These are phyloP conservation scores for Colletotrichum higginsianum DNA, from an alignment of 2,329 filamentous ascomycete species.

Conservation along the genomic window DNA sequence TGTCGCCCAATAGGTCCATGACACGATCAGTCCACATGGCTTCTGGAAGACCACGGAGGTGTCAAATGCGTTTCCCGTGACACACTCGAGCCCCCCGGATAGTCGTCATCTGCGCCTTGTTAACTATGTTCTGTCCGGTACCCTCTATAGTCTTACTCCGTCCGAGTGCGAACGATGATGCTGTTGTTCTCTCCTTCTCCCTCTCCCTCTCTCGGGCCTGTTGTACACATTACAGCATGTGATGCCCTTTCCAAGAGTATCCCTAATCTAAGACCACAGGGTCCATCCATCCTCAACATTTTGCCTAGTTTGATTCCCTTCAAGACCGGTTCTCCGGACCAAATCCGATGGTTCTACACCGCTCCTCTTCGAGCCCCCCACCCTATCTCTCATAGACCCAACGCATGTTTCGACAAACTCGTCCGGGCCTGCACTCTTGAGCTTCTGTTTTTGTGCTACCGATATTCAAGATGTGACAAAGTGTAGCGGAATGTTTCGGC, in stretches of 20 bases:
- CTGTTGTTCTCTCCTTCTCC: too few species aligned
- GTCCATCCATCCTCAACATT: constrained; percentile 6
- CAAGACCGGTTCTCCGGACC: background rate
- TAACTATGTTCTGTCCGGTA: too few species aligned
- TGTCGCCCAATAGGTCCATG: constrained; percentile 33
- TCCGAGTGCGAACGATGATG: too few species aligned
- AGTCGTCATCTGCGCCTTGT: too few species aligned
- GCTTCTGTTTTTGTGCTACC: constrained; percentile 9
- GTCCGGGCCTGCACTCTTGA: constrained; percentile 21
- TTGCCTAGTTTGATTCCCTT: constrained; percentile 6
- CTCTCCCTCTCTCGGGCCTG: too few species aligned
- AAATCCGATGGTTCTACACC: constrained; percentile 31
- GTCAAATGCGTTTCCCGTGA: constrained; percentile 36
- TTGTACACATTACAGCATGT: too few species aligned
- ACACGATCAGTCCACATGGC: constrained; percentile 29
- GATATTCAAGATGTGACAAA: constrained; percentile 6
- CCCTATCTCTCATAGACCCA: constrained; percentile 10
- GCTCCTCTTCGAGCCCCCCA: constrained; percentile 25
- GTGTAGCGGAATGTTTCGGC: too few species aligned
- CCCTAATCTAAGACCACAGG: background rate
- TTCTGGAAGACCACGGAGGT: constrained; percentile 37
- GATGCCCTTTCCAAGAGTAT: too few species aligned
- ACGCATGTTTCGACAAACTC: constrained; percentile 28
- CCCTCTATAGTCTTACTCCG: too few species aligned
- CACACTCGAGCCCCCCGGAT: constrained; percentile 22